Evolutionary conservation across 2,329 filamentous ascomycete species (phyloP).

Genomic region (Juglanconis sp.): DNA sequence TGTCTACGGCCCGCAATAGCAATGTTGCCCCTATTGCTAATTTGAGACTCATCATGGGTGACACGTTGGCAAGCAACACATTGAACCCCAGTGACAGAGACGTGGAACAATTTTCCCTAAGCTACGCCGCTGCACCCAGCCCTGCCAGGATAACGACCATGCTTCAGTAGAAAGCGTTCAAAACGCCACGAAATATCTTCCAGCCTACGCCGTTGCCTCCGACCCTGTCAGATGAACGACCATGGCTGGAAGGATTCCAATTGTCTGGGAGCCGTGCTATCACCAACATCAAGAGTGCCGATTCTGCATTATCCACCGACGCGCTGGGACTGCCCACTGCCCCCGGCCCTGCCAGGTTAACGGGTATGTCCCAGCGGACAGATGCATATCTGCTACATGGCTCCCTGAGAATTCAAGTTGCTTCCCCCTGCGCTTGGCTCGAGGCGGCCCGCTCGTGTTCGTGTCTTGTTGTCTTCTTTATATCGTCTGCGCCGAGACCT

Average conservation of each 20-base stretch:
- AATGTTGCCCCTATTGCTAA: too few relatives aligned
- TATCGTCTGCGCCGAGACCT: too few relatives aligned
- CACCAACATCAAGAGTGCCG: background rate
- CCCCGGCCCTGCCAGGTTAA: background rate
- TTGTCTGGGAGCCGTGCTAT: too few relatives aligned
- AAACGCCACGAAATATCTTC: background rate
- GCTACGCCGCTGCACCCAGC: background rate
- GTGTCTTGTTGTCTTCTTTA: background rate
- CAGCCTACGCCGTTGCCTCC: background rate
- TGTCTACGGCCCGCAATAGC: too few relatives aligned
- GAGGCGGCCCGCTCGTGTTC: background rate
- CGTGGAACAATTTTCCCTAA: background rate
- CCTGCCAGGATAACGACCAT: slow-evolving; percentile 7
- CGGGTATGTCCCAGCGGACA: background rate
- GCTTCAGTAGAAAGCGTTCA: background rate
- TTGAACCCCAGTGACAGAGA: background rate
- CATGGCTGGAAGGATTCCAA: background rate
- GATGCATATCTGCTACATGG: background rate
- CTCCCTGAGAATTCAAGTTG: background rate
- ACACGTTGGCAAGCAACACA: background rate
- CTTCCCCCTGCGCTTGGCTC: background rate
- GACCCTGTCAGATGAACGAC: background rate
- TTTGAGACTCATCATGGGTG: background rate
- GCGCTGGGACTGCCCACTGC: background rate
- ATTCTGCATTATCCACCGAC: background rate